Conservation (phyloP, 768 basidiomycete genomes). For the Thelephora ganbajun region DNA sequence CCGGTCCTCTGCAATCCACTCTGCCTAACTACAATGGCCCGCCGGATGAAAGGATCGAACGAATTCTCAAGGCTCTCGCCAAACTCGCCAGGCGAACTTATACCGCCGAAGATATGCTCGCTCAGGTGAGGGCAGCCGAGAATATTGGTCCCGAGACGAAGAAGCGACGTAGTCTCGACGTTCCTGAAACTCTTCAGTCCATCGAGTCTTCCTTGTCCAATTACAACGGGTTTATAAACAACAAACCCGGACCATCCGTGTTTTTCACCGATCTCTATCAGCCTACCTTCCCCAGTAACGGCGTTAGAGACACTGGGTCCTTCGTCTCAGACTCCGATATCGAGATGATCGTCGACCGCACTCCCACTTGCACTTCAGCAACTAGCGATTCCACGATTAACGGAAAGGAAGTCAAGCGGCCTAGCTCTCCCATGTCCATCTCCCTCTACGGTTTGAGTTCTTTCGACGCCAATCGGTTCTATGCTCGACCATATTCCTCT, state of each 20-base stretch:
- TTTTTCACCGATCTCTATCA: slow-evolving; percentile 10
- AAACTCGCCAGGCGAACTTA: slow-evolving; percentile 40
- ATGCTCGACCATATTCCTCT: slow-evolving; percentile 22
- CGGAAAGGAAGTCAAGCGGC: slow-evolving; percentile 6
- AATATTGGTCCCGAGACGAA: slow-evolving; percentile 26
- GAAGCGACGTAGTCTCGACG: slow-evolving; percentile 26
- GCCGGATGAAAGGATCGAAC: slow-evolving; percentile 42
- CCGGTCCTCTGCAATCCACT: slow-evolving; percentile 35
- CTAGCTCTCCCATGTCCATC: slow-evolving; percentile 30
- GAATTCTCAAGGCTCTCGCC: slow-evolving; percentile 37
- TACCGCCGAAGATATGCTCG: slow-evolving; percentile 34
- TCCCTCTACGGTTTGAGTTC: slow-evolving; percentile 34
- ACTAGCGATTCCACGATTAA: slow-evolving; percentile 11
- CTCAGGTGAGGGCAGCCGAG: slow-evolving; percentile 27
- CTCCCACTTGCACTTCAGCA: slow-evolving; percentile 3
- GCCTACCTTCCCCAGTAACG: slow-evolving; percentile 13
- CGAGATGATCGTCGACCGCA: slow-evolving; percentile 13
- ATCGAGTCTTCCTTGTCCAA: slow-evolving; percentile 8
- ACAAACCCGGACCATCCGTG: slow-evolving; percentile 9
- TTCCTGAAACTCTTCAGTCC: slow-evolving; percentile 11
- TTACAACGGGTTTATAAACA: slow-evolving; percentile 8
- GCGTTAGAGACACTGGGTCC: slow-evolving; percentile 10
- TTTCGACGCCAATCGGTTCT: slow-evolving; percentile 13
- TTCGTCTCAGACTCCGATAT: slow-evolving; percentile 10
- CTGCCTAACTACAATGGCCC: slow-evolving; percentile 43